Percentiles rank a stretch among this genome's conserved stretches.
Conservation (phyloP, 768 basidiomycete species). For the Hypholoma fasciculare region DNA sequence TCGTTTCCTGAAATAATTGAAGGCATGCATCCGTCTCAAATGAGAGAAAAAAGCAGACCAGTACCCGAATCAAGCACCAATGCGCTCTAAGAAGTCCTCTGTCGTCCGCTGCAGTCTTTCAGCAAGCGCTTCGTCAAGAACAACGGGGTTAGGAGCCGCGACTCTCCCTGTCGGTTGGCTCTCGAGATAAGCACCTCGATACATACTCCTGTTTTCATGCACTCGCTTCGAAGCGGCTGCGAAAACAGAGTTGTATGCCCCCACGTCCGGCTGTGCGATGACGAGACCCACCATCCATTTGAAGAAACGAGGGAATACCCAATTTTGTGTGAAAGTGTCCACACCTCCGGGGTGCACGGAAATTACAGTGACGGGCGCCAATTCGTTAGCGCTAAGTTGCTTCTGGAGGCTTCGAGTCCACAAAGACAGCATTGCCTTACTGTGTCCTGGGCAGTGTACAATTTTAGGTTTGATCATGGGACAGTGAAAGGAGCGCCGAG, state of each 20-base stretch:
- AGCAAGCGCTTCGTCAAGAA: slow-evolving; percentile 11
- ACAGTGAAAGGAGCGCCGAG: neutral
- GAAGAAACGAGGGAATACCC: slow-evolving; percentile 16
- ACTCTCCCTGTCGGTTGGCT: slow-evolving; percentile 20
- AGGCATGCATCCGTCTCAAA: too few species aligned
- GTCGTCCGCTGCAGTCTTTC: slow-evolving; percentile 10
- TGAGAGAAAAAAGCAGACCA: too few species aligned
- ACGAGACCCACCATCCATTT: slow-evolving; percentile 16
- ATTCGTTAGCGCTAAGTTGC: slow-evolving; percentile 9
- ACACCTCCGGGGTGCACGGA: slow-evolving; percentile 28
- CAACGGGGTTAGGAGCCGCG: slow-evolving; percentile 7
- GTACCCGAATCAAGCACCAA: neutral
- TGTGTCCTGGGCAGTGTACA: slow-evolving; percentile 8
- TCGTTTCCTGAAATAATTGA: too few species aligned
- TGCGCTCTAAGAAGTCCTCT: slow-evolving; percentile 6
- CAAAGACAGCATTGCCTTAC: slow-evolving; percentile 20
- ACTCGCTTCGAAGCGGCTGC: slow-evolving; percentile 27
- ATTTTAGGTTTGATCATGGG: neutral
- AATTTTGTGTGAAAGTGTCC: slow-evolving; percentile 27
- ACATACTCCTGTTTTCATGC: slow-evolving; percentile 17
- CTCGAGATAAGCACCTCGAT: slow-evolving; percentile 25
- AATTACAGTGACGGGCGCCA: slow-evolving; percentile 20
- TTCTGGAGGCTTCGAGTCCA: slow-evolving; percentile 19
- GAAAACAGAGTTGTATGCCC: slow-evolving; percentile 28
- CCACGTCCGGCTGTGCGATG: slow-evolving; percentile 19